Evolutionary conservation across 1,284 basidiomycete species (phyloP), one percentile per base, ranked within the genome.

Genomic region (Apiotrichum mycotoxinovorans): DNA sequence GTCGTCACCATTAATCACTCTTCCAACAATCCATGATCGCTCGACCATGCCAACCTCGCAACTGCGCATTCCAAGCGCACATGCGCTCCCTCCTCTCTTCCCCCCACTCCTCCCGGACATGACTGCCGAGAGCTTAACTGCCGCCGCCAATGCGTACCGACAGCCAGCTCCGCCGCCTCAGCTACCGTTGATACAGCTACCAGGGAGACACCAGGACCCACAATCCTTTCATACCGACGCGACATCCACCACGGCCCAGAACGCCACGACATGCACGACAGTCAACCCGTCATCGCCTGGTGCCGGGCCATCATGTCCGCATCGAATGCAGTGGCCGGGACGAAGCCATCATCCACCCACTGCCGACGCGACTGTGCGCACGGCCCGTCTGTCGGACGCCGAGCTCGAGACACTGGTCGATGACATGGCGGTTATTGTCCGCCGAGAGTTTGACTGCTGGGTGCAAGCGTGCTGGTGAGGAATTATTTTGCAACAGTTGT

Each of bases 401-500:
- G 74, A 77, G 55, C 60, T 76, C 41, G 72, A 75, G 34, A 63
- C 56, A 46, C 70, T 78, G 35, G 68, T 74, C 27, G 61, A 57
- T 42, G 73, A 77, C 63, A 66, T 78, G 63, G 70, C 66, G 4
- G 61, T 71, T 33, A 68, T 78, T 17, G 57, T 76, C 43, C 57
- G 74, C 35, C 65, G 70, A 40, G 76, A 78, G 56, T 78, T 66
- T 57, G 76, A 78, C 55, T 71, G 69, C 46, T 78, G 75, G 74
- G 73, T 78, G 34, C 75, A 78, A 57, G 66, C 74, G 40, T 78
- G 76, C 63, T 78, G 76, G 76, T 78, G 62, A 64, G 76, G 65
- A 10, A 17, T 4, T 9, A n/a, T 26, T 1, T 17, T 4, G n/a
- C 37, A 33, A 15, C 43, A 17, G 25, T n/a, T n/a, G n/a, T n/a